phyloP scores from a whole-genome alignment of 2,329 filamentous ascomycete species.

The Sporothrix sp. region DNA sequence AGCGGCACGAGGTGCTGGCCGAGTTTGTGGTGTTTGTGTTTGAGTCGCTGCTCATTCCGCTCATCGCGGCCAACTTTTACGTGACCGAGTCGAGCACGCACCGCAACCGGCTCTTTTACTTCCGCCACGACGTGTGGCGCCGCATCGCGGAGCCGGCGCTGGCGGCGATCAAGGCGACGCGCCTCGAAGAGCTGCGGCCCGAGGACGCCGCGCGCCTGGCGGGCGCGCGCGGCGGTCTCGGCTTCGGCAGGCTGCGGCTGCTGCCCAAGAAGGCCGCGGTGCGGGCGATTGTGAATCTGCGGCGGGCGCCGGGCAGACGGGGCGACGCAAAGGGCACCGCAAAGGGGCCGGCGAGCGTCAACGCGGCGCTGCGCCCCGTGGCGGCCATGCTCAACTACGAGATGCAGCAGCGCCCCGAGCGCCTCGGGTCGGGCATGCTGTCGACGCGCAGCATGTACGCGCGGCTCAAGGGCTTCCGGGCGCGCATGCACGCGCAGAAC shows the following conservation, averaged over 20 bases:
- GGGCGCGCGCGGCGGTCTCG: constrained; percentile 53
- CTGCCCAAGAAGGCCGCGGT: constrained; percentile 71
- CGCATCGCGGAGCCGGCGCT: constrained; percentile 65
- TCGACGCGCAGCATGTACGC: constrained; percentile 72
- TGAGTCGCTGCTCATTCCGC: constrained; percentile 80
- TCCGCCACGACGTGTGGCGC: constrained; percentile 88
- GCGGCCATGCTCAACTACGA: constrained; percentile 72
- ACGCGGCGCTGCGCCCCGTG: constrained; percentile 53
- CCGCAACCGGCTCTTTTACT: constrained; percentile 79
- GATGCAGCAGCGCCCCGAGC: constrained; percentile 45
- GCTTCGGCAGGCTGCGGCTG: constrained; percentile 69
- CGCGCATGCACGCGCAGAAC: constrained; percentile 30
- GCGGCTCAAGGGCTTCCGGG: constrained; percentile 61
- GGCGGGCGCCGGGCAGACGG: constrained; percentile 45
- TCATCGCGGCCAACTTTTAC: constrained; percentile 82
- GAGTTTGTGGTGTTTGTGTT: constrained; percentile 91
- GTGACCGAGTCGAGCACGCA: constrained; percentile 82
- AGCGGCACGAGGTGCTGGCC: constrained; percentile 67
- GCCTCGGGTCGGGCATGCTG: constrained; percentile 70
- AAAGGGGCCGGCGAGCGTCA: no score
- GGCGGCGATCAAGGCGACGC: constrained; percentile 52
- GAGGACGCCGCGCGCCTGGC: constrained; percentile 49
- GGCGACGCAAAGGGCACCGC: not conserved
- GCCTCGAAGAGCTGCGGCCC: constrained; percentile 68
- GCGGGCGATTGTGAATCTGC: constrained; percentile 80